Evolutionary conservation across 192 early-diverging fungal genomes (phyloP), one percentile per base, ranked within the genome.

Genomic region (Helicostylum pulchrum): DNA sequence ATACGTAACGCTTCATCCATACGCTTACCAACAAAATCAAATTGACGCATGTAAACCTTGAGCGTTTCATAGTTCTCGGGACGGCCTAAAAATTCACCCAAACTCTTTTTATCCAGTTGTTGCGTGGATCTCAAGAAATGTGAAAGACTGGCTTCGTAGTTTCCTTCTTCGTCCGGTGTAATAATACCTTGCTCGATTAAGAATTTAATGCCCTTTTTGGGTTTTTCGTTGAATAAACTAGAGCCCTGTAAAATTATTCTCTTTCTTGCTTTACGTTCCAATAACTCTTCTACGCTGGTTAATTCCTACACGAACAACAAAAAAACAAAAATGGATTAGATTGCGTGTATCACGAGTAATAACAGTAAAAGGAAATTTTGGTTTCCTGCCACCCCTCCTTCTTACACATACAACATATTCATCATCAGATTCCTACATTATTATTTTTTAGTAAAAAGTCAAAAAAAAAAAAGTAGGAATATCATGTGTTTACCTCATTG

Each of bases 1-100:
- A 83, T 80, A n/a, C 98, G 84, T 55, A 99, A 68, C 0, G 95
- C 94, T 71, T 97, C 95, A 77, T 98, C 98, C 39, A 99, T 77
- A 15, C 94, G 83, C 87, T 90, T 93, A 15, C 89, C 92, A 19
- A 81, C 69, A 74, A 99, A 99, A 69, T 98, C 85, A 82, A 96
- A 94, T 59, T 87, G 79, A 67, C 71, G 71, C 54, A 97, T 87
- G 70, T 92, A 98, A 11, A 84, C 85, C 64, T 90, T 85, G 50
- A 99, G 68, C n/a, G 95, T 76, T 26, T 94, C 91, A 20, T 89
- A 68, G 64, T 98, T 91, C 21, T 87, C 82, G 17, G 92, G 90
- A 61, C 91, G 92, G 34, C 95, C 83, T 23, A 98, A 64, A 73
- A 88, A 98, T 62, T 95, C 94, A 55, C 96, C 98, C 44, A 98